Evolutionary conservation across 768 basidiomycete genomes (phyloP).

Genomic region (Amanita muscaria): DNA sequence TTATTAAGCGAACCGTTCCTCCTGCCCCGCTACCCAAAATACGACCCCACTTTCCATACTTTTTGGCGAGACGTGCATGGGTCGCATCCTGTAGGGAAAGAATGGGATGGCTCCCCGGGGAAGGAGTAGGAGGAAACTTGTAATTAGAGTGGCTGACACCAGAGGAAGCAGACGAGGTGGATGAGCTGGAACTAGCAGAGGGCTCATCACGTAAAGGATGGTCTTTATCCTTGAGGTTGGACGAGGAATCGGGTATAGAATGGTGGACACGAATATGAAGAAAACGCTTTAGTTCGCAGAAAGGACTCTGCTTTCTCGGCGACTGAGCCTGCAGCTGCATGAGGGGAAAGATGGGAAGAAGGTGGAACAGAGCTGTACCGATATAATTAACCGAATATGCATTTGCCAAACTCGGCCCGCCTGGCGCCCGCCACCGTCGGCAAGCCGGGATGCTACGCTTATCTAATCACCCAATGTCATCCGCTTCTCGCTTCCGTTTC

Average conservation of each 20-base stretch:
- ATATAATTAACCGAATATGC: neutral
- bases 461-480: slow-evolving; percentile 19
- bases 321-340: slow-evolving; percentile 15
- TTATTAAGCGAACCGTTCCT: slow-evolving; percentile 96
- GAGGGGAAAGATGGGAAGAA: slow-evolving; percentile 14
- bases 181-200: slow-evolving; percentile 13
- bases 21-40: slow-evolving; percentile 94
- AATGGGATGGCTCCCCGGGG: slow-evolving; percentile 25
- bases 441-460: slow-evolving; percentile 2
- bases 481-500: slow-evolving; percentile 87
- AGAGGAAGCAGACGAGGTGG: slow-evolving; percentile 13
- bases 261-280: slow-evolving; percentile 86
- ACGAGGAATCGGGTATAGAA: slow-evolving; percentile 20
- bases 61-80: slow-evolving; percentile 90
- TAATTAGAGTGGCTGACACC: slow-evolving; percentile 17
- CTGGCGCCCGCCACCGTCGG: slow-evolving; percentile 4
- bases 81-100: slow-evolving; percentile 72
- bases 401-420: slow-evolving; percentile 5
- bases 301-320: slow-evolving; percentile 51
- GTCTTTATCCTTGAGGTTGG: slow-evolving; percentile 12
- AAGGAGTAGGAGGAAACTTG: slow-evolving; percentile 15
- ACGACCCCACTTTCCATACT: slow-evolving; percentile 98
- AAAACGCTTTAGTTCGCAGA: slow-evolving; percentile 92
- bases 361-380: slow-evolving; percentile 1
- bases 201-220: slow-evolving; percentile 5